Evolutionary conservation across 495 filamentous ascomycete species (phyloP), one percentile per base, ranked within the genome.

Genomic region (Annulohypoxylon moriforme): DNA sequence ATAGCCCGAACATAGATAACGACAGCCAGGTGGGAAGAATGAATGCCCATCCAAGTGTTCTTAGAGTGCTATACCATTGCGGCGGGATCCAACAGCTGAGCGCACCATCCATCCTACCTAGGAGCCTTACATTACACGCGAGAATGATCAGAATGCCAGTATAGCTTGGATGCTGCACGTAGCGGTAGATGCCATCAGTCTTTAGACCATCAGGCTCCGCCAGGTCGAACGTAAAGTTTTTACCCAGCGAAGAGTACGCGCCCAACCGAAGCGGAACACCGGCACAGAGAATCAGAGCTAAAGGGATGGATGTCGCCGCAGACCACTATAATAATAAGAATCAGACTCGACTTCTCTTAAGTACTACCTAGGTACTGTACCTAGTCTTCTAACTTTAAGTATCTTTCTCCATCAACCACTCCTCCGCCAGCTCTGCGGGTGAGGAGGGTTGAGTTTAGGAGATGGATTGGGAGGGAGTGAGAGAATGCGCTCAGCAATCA

Each of bases 161-260:
- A 34, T 86, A 88, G 47, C 83, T 84, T 3, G 84, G 83, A 67
- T 88, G 82, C 61, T 84, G 84, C 11, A 86, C 68, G 65, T 79
- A 84, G 13, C 62, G 59, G 60, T 86, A 86, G 13, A 86, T 62
- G 0, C 85, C 84, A 0, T 69, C 75, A 2, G 82, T 86, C 1
- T 79, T 75, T 13, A 86, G 75, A 2, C 69, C 62, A 52, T 81
- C 80, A 20, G 85, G 85, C 38, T 77, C 68, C 13, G 81, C 77
- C 4, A 86, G 78, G 22, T 77, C 71, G 60, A 85, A 86, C 1
- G 85, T 86, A 46, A 87, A 86, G 36, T 84, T 80, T 13, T 67
- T 73, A 0, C 84, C 85, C 0, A 87, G 79, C 1, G 76, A 49
- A 0, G 73, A 64, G 42, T 81, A 85, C 1, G 81, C 75, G 0